Base-by-base conservation (phyloP, 169 alveolate genomes). In the Cryptosporidium baileyi region DNA sequence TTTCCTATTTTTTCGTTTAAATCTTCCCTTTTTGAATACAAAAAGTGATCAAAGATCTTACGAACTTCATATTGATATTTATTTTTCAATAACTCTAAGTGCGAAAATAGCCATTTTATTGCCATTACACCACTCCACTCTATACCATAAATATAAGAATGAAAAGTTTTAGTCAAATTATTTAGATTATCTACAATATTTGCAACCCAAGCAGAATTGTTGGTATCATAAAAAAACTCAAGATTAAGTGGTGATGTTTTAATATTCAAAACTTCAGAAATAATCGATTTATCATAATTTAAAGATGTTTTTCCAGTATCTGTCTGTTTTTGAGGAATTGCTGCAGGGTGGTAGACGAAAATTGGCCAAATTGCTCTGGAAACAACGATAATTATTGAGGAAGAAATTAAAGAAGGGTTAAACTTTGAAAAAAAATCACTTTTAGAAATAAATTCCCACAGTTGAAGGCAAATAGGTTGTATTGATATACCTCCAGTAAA, bases 101-200 rank as follows among this genome's bases (percentile, higher is more conserved):
- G n/a, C n/a, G n/a, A n/a, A n/a, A n/a, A n/a, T 24, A 74, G 5
- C 85, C 85, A 74, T 11, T 51, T 57, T 36, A 74, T 38, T 30
- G 85, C 67, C 28, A 57, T 24, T 28, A 74, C 7, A 13, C 85
- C 85, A 74, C 85, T 74, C 85, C 85, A 74, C 34, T 74, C 85
- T 52, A 74, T 74, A 22, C 85, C 85, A 52, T 52, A 8, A 5
- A 22, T 11, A 19, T 40, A 32, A 7, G 85, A 74, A 36, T 7
- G 36, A 11, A 74, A 74, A 0, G 32, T 44, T 8, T 51, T 54
- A 13, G 44, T 32, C n/a, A n/a, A n/a, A n/a, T n/a, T n/a, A n/a
- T n/a, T n/a, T n/a, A n/a, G n/a, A 30, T 57, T 34, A 34, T 54
- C 43, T 13, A 15, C 17, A 1, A 11, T 32, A 34, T 7, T 26